phyloP scores from a whole-genome alignment of 805 yeast genomes.

The Wickerhamomyces alni region DNA sequence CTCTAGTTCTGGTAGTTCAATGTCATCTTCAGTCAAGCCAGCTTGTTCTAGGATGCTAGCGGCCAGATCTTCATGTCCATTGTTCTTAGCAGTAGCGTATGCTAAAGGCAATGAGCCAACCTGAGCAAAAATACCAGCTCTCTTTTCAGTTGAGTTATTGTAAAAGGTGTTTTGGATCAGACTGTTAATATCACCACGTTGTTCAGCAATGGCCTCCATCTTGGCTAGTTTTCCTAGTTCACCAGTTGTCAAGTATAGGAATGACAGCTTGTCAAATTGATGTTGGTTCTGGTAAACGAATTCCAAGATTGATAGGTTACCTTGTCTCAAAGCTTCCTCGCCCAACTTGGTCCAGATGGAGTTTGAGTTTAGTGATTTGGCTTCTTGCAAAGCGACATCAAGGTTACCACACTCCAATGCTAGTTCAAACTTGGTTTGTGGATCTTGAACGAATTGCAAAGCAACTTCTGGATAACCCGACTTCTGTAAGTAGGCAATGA shows the following conservation, averaged over 20 bases:
- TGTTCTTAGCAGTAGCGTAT: constrained; percentile 84
- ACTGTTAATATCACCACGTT: constrained; percentile 74
- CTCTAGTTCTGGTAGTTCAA: constrained; percentile 54
- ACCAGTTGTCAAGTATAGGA: constrained; percentile 82
- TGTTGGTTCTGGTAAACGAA: constrained; percentile 83
- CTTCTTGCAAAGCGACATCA: constrained; percentile 82
- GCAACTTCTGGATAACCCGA: constrained; percentile 98
- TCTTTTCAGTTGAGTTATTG: constrained; percentile 65
- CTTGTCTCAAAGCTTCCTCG: constrained; percentile 83
- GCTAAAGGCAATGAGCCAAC: constrained; percentile 86
- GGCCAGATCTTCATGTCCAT: constrained; percentile 75
- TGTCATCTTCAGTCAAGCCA: constrained; percentile 56
- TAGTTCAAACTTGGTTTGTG: constrained; percentile 91
- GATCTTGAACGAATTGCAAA: constrained; percentile 91
- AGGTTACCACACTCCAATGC: constrained; percentile 93
- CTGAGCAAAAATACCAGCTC: constrained; percentile 67
- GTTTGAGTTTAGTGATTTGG: constrained; percentile 62
- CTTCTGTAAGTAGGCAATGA: constrained; percentile 89
- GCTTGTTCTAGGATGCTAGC: constrained; percentile 63
- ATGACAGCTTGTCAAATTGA: constrained; percentile 82
- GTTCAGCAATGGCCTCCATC: constrained; percentile 87
- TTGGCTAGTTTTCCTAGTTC: constrained; percentile 66
- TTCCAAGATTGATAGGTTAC: constrained; percentile 81
- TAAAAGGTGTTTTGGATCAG: constrained; percentile 79
- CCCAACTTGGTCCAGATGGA: constrained; percentile 79